A percentile compares a stretch with the other conserved stretches of the same genome.
These are phyloP conservation scores for Pseudogymnoascus sp. DNA, from an alignment of 2,329 filamentous ascomycete genomes.

Conservation along the genomic window DNA sequence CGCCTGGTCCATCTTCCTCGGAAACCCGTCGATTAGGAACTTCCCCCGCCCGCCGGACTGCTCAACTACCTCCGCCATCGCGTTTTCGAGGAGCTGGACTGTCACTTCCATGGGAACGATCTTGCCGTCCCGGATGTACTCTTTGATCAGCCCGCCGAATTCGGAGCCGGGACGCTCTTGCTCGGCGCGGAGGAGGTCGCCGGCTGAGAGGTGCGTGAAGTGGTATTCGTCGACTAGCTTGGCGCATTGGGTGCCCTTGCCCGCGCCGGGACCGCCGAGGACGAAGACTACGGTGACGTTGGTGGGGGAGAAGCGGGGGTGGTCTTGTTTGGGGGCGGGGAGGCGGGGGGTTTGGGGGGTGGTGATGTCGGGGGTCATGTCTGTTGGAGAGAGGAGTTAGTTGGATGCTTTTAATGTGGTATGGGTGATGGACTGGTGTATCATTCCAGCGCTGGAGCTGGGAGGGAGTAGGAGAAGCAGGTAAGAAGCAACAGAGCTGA, in stretches of 20 bases:
- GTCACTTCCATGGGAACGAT: conserved; percentile 99
- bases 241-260: conserved; percentile 92
- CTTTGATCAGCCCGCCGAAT: conserved; percentile 86
- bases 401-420: conserved; percentile 6
- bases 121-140: conserved; percentile 85
- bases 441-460: neutral
- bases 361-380: conserved; percentile 33
- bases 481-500: neutral
- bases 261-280: conserved; percentile 87
- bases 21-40: conserved; percentile 79
- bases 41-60: conserved; percentile 48
- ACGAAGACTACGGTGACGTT: conserved; percentile 93
- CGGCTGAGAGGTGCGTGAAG: conserved; percentile 88
- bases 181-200: conserved; percentile 87
- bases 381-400: conserved; percentile 19
- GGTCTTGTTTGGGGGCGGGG: conserved; percentile 41
- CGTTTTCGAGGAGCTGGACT: conserved; percentile 84
- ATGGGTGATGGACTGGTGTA: neutral
- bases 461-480: neutral
- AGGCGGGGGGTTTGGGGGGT: conserved; percentile 39
- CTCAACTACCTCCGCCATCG: conserved; percentile 66
- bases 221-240: conserved; percentile 79
- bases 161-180: conserved; percentile 78
- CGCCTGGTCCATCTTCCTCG: conserved; percentile 94
- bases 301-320: conserved; percentile 63